Percentiles rank a stretch among this genome's conserved stretches.
phyloP scores from a whole-genome alignment of 148 eudicot genomes.

The Chenopodium suecicum region DNA sequence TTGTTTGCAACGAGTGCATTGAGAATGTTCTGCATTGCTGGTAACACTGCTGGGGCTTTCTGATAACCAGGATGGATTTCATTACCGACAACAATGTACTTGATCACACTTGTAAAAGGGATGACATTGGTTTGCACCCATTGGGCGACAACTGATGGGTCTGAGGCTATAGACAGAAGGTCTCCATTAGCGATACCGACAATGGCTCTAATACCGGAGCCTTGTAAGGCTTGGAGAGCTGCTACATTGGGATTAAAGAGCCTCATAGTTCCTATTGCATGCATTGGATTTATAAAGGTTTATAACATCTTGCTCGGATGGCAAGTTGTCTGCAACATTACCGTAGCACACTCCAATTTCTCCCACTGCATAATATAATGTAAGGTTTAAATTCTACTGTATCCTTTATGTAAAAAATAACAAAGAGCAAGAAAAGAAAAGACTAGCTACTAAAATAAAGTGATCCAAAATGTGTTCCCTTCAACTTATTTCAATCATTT shows the following conservation, averaged over 20 bases:
- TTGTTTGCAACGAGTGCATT: slow-evolving; percentile 24
- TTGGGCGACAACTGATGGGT: slow-evolving; percentile 3
- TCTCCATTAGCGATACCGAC: slow-evolving; percentile 30
- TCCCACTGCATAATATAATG: slow-evolving; percentile 22
- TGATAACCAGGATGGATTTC: slow-evolving; percentile 22
- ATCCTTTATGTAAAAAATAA: too few relatives aligned
- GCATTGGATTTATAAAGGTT: slow-evolving; percentile 24
- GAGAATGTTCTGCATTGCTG: slow-evolving; percentile 39
- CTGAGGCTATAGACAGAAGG: slow-evolving; percentile 24
- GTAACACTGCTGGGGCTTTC: slow-evolving; percentile 26
- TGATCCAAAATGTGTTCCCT: too few relatives aligned
- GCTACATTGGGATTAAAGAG: slow-evolving; percentile 26
- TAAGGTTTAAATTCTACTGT: too few relatives aligned
- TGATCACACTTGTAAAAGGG: slow-evolving; percentile 25
- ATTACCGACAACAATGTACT: slow-evolving; percentile 43
- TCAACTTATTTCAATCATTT: too few relatives aligned
- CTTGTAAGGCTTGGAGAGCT: slow-evolving; percentile 31
- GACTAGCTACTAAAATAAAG: too few relatives aligned
- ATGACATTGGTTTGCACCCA: slow-evolving; percentile 34
- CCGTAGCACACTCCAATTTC: slow-evolving; percentile 41
- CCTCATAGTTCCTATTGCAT: slow-evolving; percentile 33
- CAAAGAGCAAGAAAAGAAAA: too few relatives aligned
- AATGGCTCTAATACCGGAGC: slow-evolving; percentile 29
- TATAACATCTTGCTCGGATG: slow-evolving; percentile 24
- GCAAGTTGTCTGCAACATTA: slow-evolving; percentile 28